Base-by-base conservation (phyloP, 2,329 filamentous ascomycete genomes). In the Aspergillus pseudoviridinutans region DNA sequence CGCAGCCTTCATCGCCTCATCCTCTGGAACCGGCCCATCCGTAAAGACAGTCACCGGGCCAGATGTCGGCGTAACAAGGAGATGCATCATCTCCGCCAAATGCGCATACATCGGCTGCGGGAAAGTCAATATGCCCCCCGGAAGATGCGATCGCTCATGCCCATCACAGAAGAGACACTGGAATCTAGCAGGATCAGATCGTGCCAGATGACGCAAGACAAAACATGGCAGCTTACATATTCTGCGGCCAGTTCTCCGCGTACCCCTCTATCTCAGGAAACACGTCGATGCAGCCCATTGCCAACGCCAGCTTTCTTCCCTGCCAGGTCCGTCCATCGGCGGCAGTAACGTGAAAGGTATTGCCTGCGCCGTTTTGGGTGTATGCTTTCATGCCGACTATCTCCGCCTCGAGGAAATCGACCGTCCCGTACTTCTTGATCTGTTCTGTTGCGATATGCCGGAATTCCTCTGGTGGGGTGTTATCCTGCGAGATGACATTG, bases 141-240 rank as follows among this genome's bases (percentile, higher is more conserved):
- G 38, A 2, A 42, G 38, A 9, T 42, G 38, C 2, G 38, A 6
- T 20, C 38, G 38, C 61, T 87, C 84, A 64, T 78, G 86, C 4
- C 84, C 84, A 61, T 86, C 78, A 67, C 83, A 87, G 61, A 81
- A 84, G 1, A 86, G 76, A 60, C 84, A 87, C 63, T 86, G 83
- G 59, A 82, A 86, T 42, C 78, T 80, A 38, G 4, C 3, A 8
- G 46, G 12, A 32, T 32, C 10, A 32, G 29, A 12, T 12, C 29
- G 4, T 12, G 3, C 17, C 38, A 41, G 22, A 22, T 22, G 22
- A 22, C 22, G 8, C 10, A 29, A 17, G 4, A 38, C 32, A 38
- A 10, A 10, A 9, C 2, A 8, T 9, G 9, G 28, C 28, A 4
- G 71, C 67, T 53, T 58, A 82, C 77, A 82, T 80, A 32, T 76